Conservation (phyloP, 345 rosid species). For the Hibiscus mutabilis region DNA sequence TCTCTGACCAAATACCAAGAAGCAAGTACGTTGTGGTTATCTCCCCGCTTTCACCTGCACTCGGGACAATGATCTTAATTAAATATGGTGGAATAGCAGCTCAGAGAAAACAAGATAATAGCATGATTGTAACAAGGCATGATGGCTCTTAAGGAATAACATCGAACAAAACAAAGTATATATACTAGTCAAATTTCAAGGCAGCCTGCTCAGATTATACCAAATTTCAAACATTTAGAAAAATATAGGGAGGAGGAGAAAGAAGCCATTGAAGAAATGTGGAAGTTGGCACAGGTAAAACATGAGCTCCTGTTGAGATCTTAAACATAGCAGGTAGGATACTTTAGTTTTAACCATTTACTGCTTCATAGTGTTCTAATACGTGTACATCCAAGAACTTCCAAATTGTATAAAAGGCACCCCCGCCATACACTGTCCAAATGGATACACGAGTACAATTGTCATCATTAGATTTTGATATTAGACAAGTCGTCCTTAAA, state of each 20-base stretch:
- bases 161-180: not conserved
- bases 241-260: not conserved
- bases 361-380: not conserved
- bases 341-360: not conserved
- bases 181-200: not conserved
- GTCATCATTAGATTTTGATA: not conserved
- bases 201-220: not conserved
- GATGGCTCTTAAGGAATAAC: not conserved
- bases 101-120: not conserved
- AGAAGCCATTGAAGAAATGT: not conserved
- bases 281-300: not conserved
- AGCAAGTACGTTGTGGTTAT: slow-evolving; percentile 66
- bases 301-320: not conserved
- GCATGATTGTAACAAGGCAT: not conserved
- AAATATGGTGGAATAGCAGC: not conserved
- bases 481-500: not conserved
- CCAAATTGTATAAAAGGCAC: not conserved
- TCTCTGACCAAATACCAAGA: slow-evolving; percentile 76
- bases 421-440: not conserved
- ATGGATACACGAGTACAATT: not conserved
- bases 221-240: slow-evolving; percentile 7
- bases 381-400: not conserved
- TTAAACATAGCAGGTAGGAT: not conserved
- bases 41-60: slow-evolving; percentile 70
- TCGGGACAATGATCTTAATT: not conserved